Percentiles rank a stretch among this genome's conserved stretches.
These are phyloP conservation scores for Orbilia quercus DNA, from an alignment of 2,329 filamentous ascomycete species.

Conservation along the genomic window DNA sequence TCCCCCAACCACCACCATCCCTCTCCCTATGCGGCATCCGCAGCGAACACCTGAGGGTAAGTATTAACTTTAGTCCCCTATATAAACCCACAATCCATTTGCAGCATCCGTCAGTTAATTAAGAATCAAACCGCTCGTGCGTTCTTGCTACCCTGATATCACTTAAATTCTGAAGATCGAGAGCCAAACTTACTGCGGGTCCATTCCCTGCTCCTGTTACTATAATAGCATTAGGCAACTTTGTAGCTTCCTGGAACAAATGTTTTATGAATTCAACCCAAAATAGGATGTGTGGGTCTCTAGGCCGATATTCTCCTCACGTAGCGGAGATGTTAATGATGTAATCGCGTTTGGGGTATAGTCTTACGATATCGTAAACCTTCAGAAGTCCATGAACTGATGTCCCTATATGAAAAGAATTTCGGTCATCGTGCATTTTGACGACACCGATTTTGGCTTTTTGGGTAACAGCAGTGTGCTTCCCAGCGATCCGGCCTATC, in stretches of 20 bases:
- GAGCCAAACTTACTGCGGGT: neutral
- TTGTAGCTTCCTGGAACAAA: neutral
- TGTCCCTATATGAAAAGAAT: neutral
- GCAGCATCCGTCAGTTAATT: neutral
- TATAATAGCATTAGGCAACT: slow-evolving; percentile 20
- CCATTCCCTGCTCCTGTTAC: slow-evolving; percentile 10
- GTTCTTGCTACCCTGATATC: too few relatives aligned
- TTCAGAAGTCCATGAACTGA: slow-evolving; percentile 3
- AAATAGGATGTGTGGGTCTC: too few relatives aligned
- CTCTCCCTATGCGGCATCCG: neutral
- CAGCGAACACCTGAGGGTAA: neutral
- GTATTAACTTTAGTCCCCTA: neutral
- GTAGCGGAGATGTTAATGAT: slow-evolving; percentile 15
- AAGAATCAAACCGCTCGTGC: too few relatives aligned
- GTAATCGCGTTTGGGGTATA: neutral
- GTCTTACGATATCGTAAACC: slow-evolving; percentile 15
- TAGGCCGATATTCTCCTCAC: too few relatives aligned
- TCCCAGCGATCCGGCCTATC: slow-evolving; percentile 7
- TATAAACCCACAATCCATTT: neutral
- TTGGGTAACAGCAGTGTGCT: slow-evolving; percentile 8
- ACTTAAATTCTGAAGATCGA: too few relatives aligned
- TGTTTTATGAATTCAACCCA: neutral
- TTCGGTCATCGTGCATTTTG: slow-evolving; percentile 1
- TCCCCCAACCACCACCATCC: slow-evolving; percentile 9
- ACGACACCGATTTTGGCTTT: slow-evolving; percentile 23